Base-by-base conservation (phyloP, 139 green algal species). In the Parachlorella kessleri region DNA sequence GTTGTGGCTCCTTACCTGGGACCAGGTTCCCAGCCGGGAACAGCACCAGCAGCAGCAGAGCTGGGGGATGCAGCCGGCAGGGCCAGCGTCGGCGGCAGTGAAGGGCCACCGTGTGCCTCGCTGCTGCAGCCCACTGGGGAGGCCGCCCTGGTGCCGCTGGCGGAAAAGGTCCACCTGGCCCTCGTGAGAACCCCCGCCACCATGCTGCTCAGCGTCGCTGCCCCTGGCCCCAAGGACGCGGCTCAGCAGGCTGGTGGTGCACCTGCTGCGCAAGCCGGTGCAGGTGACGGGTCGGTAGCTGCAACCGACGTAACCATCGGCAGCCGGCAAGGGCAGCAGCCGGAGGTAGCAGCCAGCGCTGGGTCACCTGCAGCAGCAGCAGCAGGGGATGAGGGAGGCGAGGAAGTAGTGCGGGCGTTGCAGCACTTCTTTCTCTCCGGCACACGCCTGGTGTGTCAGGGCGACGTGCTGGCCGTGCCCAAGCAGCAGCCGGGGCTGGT, bases 391-490 rank as follows among this genome's bases (percentile, higher is more conserved):
- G 65, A 70, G 1, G 30, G 26, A 28, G 63, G 73, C 26, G 38
- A 73, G 23, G 68, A 74, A 9, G 66, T 71, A 7, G 79, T 73
- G 53, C 67, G 54, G 28, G 78, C 78, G 6, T 64, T 90, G 66
- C 73, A 84, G 64, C 35, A 37, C 8, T 79, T 83, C 73, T 82
- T 90, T 28, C 53, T 69, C 30, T 40, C 41, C 8, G 71, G 30
- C 7, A 55, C 35, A 14, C 64, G 83, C 23, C 36, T 84, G 32
- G 42, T 90, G n/a, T n/a, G 41, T 6, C 55, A 30, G 3, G 83
- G 85, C 3, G 85, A 90, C 40, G 64, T 90, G 48, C 72, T 90
- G 67, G 80, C 70, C 6, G 80, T 84, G 72, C 75, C 70, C 3
- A 7, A 53, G 32, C 30, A 33, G 24, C 53, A 36, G 21, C 48